Evolutionary conservation across 1,139 yeast species (phyloP), one percentile per base, ranked within the genome.

Genomic region (Kurtzmaniella quercitrusa): DNA sequence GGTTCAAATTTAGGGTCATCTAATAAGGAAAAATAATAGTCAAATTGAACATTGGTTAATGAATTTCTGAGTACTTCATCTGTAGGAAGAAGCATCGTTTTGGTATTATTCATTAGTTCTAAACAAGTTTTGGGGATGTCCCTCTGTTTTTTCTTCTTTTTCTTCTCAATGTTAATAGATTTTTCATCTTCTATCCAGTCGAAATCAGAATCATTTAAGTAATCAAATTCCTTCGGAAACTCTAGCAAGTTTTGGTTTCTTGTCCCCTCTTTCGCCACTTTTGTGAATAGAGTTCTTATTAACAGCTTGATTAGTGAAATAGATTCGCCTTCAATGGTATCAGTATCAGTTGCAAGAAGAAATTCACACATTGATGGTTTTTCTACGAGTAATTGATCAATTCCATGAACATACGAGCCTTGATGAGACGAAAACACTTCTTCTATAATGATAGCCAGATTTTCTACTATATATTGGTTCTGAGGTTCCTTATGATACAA

Each of bases 351-450:
- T 14, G 55, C 51, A 45, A 62, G 54, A 12, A 79, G 48, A 8
- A 68, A 55, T 4, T 72, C 70, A 52, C 84, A 73, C 25, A 77
- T 43, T 2, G 68, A 49, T 2, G 68, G 68, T 37, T 81, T 78
- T 1, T 65, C 42, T 0, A 69, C 68, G 4, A 86, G 55, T 6
- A 82, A 56, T 8, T 65, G 56, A 48, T 83, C 84, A 2, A 88
- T 69, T 0, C 89, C 93, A 48, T 88, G 95, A 7, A 91, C 81
- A 23, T 79, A 79, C 0, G 95, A 85, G 50, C 82, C 71, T 52
- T 82, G 87, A 43, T 82, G 79, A 37, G 78, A 76, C 1, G 96
- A 93, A 46, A 67, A 65, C 39, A 84, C 60, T 57, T 89, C 89
- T 29, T 84, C 89, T 2, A 86, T 77, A 2, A 89, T 69, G 8